Evolutionary conservation across 352 stramenopile species (phyloP).

Genomic region (Achlya hypogyna): DNA sequence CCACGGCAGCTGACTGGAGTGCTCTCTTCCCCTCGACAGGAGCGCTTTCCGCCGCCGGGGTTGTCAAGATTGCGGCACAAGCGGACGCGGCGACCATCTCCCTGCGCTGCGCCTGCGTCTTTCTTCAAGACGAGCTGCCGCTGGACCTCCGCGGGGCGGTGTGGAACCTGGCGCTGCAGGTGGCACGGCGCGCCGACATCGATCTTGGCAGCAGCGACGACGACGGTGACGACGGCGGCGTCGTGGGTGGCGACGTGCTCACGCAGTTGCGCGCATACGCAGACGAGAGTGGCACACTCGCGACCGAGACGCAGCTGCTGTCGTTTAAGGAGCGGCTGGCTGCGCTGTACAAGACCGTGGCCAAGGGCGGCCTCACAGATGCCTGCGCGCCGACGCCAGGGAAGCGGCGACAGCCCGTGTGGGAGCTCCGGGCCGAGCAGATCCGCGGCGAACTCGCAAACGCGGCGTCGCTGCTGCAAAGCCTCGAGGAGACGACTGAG

Average conservation of each 20-base stretch:
- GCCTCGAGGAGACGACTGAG: slow-evolving; percentile 53
- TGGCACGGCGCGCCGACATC: not conserved
- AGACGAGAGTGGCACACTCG: slow-evolving; percentile 24
- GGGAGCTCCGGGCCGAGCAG: slow-evolving; percentile 58
- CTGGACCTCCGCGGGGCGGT: slow-evolving; percentile 11
- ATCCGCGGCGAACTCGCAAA: slow-evolving; percentile 63
- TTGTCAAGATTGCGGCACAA: slow-evolving; percentile 51
- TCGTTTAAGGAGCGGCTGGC: slow-evolving; percentile 58
- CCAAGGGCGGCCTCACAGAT: slow-evolving; percentile 65
- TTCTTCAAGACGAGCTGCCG: not conserved
- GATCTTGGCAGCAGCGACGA: slow-evolving; percentile 37
- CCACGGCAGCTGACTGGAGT: slow-evolving; percentile 51
- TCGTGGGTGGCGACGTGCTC: slow-evolving; percentile 50
- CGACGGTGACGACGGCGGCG: slow-evolving; percentile 51
- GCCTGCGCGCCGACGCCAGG: slow-evolving; percentile 38
- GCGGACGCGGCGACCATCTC: not conserved
- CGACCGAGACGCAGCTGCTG: slow-evolving; percentile 28
- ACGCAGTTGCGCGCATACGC: slow-evolving; percentile 44
- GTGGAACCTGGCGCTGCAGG: slow-evolving; percentile 3
- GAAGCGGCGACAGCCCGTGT: slow-evolving; percentile 40
- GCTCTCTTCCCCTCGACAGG: slow-evolving; percentile 25
- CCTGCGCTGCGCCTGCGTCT: not conserved
- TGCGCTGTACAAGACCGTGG: slow-evolving; percentile 64
- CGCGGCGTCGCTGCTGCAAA: slow-evolving; percentile 46
- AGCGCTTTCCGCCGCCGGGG: slow-evolving; percentile 30